Conservation (phyloP, 345 rosid genomes). For the Carallia brachiata region DNA sequence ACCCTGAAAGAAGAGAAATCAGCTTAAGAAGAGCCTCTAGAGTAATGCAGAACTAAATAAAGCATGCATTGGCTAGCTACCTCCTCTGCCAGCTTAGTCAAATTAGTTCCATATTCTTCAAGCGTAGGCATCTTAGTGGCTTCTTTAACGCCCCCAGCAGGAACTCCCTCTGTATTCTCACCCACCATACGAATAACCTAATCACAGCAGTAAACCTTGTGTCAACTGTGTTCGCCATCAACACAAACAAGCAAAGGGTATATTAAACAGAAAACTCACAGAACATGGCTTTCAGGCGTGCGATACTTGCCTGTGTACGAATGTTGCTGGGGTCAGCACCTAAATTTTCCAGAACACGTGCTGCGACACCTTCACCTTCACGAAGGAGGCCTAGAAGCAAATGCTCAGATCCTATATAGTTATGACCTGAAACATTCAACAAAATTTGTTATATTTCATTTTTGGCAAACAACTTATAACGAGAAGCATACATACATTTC, state of each 20-base stretch:
- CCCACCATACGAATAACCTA: slow-evolving; percentile 99
- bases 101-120: slow-evolving; percentile 97
- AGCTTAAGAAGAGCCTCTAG: neutral
- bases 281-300: neutral
- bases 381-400: slow-evolving; percentile 94
- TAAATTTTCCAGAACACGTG: slow-evolving; percentile 94
- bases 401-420: slow-evolving; percentile 98
- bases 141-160: slow-evolving; percentile 73
- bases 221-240: neutral
- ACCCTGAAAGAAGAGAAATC: slow-evolving; percentile 49
- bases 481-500: neutral
- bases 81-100: slow-evolving; percentile 98
- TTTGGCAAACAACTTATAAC: too few relatives aligned
- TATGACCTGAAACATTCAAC: slow-evolving; percentile 62
- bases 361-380: slow-evolving; percentile 99
- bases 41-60: slow-evolving; percentile 2
- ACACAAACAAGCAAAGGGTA: neutral
- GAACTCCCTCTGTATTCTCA: slow-evolving; percentile 79
- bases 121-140: slow-evolving; percentile 95
- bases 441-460: neutral
- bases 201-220: slow-evolving; percentile 15
- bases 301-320: slow-evolving; percentile 74
- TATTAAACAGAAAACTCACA: neutral
- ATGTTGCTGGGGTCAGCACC: slow-evolving; percentile 92
- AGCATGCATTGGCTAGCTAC: slow-evolving; percentile 26